Base-by-base conservation (phyloP, 2,329 filamentous ascomycete species). In the Paracoccidioides brasiliensis region DNA sequence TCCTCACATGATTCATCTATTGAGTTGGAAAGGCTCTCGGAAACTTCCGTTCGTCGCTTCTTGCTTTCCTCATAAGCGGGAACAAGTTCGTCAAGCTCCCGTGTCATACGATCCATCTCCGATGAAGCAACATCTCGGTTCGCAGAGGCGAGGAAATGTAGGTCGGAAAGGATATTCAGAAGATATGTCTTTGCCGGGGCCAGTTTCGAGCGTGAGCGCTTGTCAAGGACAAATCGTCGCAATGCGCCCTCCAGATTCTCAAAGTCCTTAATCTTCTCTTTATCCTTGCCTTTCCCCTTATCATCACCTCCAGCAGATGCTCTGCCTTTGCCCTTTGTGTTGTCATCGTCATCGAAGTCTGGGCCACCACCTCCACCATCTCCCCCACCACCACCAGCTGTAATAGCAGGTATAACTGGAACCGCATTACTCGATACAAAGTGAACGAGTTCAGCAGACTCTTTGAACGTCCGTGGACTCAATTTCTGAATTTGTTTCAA, bases 371-470 rank as follows among this genome's bases (percentile, higher is more conserved):
- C 78, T 55, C 78, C 78, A 43, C 78, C 78, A 45, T 77, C 78
- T 38, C 77, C 78, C 41, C 76, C 68, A 46, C 67, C 65, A 33
- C 66, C 63, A 32, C 62, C 76, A n/a, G 79, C 76, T 3, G 78
- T 74, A 14, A 80, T 77, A 0, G 79, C 71, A 8, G 82, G 80
- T 0, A 78, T 79, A 55, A 87, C 84, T 0, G 91, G 91, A 57
- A 98, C 87, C 3, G 90, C 90, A 68, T 96, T 95, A 67, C 91
- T 97, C 1, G 93, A 97, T 2, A 98, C 93, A 63, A 98, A 98
- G 68, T 98, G 93, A 3, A 98, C 93, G 6, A 98, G 77, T 66
- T 98, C 93, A 1, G 84, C 80, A 0, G 90, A 85, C 66, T 98
- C 93, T 68, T 97, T 97, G 76, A 84, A 86, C 0, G 93, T 98